Evolutionary conservation across 257 asterid genomes (phyloP).

Genomic region (Plantago ovata): DNA sequence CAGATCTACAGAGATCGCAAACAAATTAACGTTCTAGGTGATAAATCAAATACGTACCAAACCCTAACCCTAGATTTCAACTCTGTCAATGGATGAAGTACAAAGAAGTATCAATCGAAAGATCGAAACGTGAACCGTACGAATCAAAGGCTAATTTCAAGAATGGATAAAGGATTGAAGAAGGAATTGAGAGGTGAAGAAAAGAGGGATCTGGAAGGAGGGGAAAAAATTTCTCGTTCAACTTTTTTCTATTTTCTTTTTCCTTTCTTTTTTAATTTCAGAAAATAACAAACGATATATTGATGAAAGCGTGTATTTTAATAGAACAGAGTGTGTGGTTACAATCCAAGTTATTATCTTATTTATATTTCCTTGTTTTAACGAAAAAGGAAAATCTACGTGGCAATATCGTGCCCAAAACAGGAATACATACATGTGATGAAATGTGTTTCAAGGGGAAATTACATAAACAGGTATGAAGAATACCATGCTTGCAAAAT

Average conservation of each 20-base stretch:
- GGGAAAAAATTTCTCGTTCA: background rate
- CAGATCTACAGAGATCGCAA: background rate
- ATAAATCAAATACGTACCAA: slow-evolving; percentile 5
- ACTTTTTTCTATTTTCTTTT: background rate
- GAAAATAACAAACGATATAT: too few species aligned
- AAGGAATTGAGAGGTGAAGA: slow-evolving; percentile 16
- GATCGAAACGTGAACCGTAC: slow-evolving; percentile 20
- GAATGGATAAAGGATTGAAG: slow-evolving; percentile 9
- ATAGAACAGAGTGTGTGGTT: too few species aligned
- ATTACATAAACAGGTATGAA: too few species aligned
- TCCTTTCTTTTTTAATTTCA: too few species aligned
- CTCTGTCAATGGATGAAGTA: background rate
- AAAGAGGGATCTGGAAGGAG: slow-evolving; percentile 12
- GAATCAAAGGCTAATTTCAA: slow-evolving; percentile 14
- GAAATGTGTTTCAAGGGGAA: too few species aligned
- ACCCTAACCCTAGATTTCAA: slow-evolving; percentile 30
- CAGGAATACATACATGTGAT: too few species aligned
- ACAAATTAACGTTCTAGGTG: background rate
- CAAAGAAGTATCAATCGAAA: slow-evolving; percentile 19
- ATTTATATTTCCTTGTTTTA: too few species aligned
- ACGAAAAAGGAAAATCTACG: too few species aligned
- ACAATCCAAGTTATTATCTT: too few species aligned
- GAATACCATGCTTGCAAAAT: too few species aligned
- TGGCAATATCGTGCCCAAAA: too few species aligned
- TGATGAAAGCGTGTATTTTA: too few species aligned